Percentiles rank a stretch among this genome's conserved stretches.
These are phyloP conservation scores for Phytophthora colocasiae DNA, from an alignment of 352 stramenopile genomes.

Conservation along the genomic window DNA sequence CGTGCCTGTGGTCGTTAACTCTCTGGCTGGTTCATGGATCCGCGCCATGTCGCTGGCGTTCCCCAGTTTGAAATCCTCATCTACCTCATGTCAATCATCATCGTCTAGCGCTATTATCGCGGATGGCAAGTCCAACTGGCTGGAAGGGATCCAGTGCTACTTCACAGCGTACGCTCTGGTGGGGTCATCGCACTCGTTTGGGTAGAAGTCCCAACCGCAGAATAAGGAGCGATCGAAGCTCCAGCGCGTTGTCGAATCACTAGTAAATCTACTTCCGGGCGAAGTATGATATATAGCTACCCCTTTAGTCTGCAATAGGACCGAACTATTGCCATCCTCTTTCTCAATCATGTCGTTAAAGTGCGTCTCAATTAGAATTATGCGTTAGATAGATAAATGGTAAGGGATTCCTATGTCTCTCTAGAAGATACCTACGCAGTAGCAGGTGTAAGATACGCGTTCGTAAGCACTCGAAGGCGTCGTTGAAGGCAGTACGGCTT, in stretches of 20 bases:
- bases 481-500: slow-evolving; percentile 16
- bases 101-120: slow-evolving; percentile 94
- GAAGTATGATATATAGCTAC: too few species aligned
- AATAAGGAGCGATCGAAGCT: slow-evolving; percentile 43
- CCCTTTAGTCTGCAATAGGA: slow-evolving; percentile 31
- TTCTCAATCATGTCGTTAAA: slow-evolving; percentile 2
- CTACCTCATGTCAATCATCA: slow-evolving; percentile 96
- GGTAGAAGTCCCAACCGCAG: slow-evolving; percentile 68
- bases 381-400: slow-evolving; percentile 32
- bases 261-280: too few species aligned
- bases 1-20: slow-evolving; percentile 95
- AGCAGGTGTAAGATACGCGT: slow-evolving; percentile 12
- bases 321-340: slow-evolving; percentile 29
- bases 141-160: slow-evolving; percentile 92
- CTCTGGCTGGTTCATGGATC: slow-evolving; percentile 93
- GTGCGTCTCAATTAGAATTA: slow-evolving; percentile 2
- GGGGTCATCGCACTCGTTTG: slow-evolving; percentile 82
- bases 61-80: slow-evolving; percentile 96
- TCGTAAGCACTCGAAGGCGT: slow-evolving; percentile 17
- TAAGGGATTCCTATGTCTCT: slow-evolving; percentile 21
- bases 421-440: slow-evolving; percentile 6
- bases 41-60: slow-evolving; percentile 97
- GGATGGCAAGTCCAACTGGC: slow-evolving; percentile 93
- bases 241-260: slow-evolving; percentile 2
- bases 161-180: slow-evolving; percentile 93